Percentiles rank a stretch among this genome's conserved stretches.
phyloP scores from a whole-genome alignment of 73 alveolate species.

The Tetrahymena malaccensis region DNA sequence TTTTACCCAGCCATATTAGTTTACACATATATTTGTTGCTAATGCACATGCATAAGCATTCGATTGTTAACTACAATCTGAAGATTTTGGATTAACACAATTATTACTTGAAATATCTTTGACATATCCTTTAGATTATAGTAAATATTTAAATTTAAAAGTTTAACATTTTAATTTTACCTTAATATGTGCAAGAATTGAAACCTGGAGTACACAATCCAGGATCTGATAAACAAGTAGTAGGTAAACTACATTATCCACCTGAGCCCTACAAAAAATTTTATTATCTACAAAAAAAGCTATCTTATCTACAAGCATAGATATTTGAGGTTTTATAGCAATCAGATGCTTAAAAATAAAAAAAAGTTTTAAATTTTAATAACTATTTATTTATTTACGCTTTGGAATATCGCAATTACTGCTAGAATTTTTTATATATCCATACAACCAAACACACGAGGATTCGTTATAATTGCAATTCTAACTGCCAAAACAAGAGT shows the following conservation, averaged over 20 bases:
- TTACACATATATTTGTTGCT: neutral
- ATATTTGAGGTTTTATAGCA: neutral
- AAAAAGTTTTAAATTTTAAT: neutral
- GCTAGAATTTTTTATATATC: neutral
- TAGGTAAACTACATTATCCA: neutral
- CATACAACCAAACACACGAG: neutral
- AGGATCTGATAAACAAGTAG: neutral
- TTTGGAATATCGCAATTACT: neutral
- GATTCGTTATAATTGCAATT: neutral
- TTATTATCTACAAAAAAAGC: neutral
- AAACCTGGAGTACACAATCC: neutral
- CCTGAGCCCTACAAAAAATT: neutral
- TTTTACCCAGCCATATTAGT: neutral
- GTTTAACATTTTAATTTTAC: neutral
- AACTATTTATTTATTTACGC: neutral
- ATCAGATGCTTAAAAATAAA: neutral
- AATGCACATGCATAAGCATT: neutral
- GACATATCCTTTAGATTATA: neutral
- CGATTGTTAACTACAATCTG: neutral
- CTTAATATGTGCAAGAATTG: neutral
- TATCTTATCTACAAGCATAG: neutral
- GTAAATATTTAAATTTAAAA: too few relatives aligned
- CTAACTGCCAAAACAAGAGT: neutral
- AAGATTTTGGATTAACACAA: neutral
- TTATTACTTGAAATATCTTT: neutral